A percentile compares a stretch with the other conserved stretches of the same genome.
Conservation (phyloP, 352 stramenopile genomes). For the Peronospora tabacina region DNA sequence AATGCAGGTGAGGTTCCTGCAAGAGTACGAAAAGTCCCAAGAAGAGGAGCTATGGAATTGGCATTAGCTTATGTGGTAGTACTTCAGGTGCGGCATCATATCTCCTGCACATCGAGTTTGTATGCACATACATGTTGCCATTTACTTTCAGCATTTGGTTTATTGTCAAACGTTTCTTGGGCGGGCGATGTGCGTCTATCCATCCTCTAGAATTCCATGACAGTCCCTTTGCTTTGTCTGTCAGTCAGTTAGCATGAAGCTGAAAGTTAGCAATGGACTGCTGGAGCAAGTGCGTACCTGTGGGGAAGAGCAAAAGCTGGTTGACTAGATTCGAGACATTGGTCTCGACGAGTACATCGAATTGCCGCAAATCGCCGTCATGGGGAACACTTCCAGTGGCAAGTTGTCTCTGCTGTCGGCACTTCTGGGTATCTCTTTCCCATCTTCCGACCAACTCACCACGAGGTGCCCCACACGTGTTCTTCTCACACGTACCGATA, state of each 20-base stretch:
- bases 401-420: conserved; percentile 85
- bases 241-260: conserved; percentile 1
- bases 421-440: conserved; percentile 74
- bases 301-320: conserved; percentile 26
- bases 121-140: conserved; percentile 9
- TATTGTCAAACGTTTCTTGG: conserved; percentile 1
- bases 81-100: neutral
- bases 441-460: conserved; percentile 64
- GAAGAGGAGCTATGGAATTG: conserved; percentile 20
- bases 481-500: conserved; percentile 39
- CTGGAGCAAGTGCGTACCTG: neutral
- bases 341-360: conserved; percentile 60
- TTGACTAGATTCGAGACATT: conserved; percentile 47
- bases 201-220: neutral
- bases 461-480: conserved; percentile 77
- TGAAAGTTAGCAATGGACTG: conserved; percentile 2
- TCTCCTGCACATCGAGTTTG: neutral
- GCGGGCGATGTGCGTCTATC: conserved; percentile 4
- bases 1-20: conserved; percentile 14
- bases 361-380: conserved; percentile 88
- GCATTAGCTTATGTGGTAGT: neutral
- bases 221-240: neutral
- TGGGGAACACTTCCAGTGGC: conserved; percentile 85
- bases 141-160: conserved; percentile 1
- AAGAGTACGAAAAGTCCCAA: conserved; percentile 18